Evolutionary conservation across 2,329 filamentous ascomycete genomes (phyloP).

Genomic region (Pestalotiopsis sp.): DNA sequence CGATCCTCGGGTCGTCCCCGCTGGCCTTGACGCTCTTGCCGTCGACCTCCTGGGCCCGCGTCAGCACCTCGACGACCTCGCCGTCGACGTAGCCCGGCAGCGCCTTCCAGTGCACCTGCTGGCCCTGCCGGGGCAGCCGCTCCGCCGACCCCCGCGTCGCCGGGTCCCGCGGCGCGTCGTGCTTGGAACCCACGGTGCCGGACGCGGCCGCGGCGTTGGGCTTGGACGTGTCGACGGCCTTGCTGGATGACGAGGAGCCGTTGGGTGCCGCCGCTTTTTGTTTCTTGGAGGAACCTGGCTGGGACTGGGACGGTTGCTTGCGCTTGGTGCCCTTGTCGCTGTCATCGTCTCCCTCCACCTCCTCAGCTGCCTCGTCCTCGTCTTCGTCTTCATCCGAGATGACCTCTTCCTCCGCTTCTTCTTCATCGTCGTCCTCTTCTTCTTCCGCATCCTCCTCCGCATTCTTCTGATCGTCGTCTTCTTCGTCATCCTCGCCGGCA

Average conservation of each 20-base stretch:
- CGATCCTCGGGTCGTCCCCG: constrained; percentile 18
- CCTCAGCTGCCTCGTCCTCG: neutral
- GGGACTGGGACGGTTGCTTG: neutral
- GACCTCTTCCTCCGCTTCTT: neutral
- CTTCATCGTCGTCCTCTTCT: neutral
- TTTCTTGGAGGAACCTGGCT: constrained; percentile 1
- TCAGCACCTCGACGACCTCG: constrained; percentile 20
- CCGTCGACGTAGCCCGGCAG: constrained; percentile 19
- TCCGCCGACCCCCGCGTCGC: constrained; percentile 14
- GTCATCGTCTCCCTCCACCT: constrained; percentile 16
- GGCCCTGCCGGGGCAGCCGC: constrained; percentile 17
- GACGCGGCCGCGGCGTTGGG: constrained; percentile 2
- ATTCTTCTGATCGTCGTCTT: constrained; percentile 5
- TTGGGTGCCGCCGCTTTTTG: neutral
- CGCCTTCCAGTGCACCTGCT: constrained; percentile 19
- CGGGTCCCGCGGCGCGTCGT: constrained; percentile 17
- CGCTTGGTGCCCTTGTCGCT: neutral
- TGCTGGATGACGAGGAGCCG: neutral
- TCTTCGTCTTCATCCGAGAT: neutral
- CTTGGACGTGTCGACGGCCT: constrained; percentile 5
- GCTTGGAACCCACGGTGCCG: constrained; percentile 20
- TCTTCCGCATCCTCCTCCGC: constrained; percentile 20
- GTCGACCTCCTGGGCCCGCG: constrained; percentile 14
- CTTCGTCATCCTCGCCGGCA: neutral
- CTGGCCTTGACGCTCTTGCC: constrained; percentile 20